phyloP scores from a whole-genome alignment of 345 rosid species.

The Fremontodendron californicum region DNA sequence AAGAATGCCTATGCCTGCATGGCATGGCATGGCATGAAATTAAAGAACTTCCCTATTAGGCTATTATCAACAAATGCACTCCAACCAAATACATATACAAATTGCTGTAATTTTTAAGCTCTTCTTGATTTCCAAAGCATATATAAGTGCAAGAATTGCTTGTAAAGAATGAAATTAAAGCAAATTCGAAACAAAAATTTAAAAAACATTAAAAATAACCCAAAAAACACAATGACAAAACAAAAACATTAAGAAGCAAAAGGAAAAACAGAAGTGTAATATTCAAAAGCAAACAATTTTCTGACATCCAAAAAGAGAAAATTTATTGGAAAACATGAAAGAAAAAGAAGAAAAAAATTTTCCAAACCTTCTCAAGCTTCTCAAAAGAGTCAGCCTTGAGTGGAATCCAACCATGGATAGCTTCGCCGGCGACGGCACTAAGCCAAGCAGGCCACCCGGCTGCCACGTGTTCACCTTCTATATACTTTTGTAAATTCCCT shows the following conservation, averaged over 20 bases:
- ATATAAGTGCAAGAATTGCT: too few species aligned
- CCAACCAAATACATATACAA: too few species aligned
- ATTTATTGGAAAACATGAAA: neutral
- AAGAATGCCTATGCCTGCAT: too few species aligned
- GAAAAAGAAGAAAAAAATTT: neutral
- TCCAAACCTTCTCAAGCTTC: conserved; percentile 82
- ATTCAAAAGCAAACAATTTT: neutral
- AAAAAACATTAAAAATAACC: too few species aligned
- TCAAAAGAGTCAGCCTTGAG: conserved; percentile 75
- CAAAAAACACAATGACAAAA: conserved; percentile 20
- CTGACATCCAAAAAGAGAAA: neutral
- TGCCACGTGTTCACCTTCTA: conserved; percentile 89
- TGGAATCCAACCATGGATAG: conserved; percentile 96
- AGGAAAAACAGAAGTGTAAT: too few species aligned
- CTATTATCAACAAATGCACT: neutral
- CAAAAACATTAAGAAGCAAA: neutral
- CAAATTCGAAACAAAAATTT: too few species aligned
- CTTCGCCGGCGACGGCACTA: conserved; percentile 90
- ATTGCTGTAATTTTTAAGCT: too few species aligned
- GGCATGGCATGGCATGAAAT: too few species aligned
- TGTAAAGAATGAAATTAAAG: too few species aligned
- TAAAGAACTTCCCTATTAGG: neutral
- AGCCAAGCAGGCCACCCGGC: conserved; percentile 99
- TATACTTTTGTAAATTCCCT: conserved; percentile 64
- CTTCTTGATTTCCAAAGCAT: too few species aligned